A percentile compares a stretch with the other conserved stretches of the same genome.
phyloP scores from a whole-genome alignment of 2,329 filamentous ascomycete species.

The Ophiostoma montium region DNA sequence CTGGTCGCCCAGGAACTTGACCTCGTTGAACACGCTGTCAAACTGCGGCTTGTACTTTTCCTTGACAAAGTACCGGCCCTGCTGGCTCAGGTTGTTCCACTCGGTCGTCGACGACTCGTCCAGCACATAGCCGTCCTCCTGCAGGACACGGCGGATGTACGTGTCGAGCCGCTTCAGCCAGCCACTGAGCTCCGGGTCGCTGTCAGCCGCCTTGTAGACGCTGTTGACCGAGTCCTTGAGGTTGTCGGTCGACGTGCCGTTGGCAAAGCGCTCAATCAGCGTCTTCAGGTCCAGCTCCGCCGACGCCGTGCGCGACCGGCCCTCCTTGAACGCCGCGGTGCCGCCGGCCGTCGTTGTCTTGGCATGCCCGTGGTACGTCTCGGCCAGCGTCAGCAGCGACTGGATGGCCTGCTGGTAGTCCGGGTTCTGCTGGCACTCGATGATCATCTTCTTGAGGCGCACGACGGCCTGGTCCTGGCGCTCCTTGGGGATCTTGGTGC shows the following conservation, averaged over 20 bases:
- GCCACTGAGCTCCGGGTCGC: constrained; percentile 68
- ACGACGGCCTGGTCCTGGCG: constrained; percentile 84
- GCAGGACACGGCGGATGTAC: constrained; percentile 70
- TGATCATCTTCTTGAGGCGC: constrained; percentile 91
- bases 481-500: constrained; percentile 79
- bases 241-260: constrained; percentile 78
- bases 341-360: constrained; percentile 50
- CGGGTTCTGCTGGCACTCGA: constrained; percentile 88
- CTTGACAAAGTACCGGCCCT: constrained; percentile 73
- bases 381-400: constrained; percentile 69
- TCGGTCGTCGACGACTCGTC: constrained; percentile 65
- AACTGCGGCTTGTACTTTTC: constrained; percentile 80
- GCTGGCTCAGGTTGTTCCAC: constrained; percentile 75
- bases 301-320: constrained; percentile 50
- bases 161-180: constrained; percentile 75
- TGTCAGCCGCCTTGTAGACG: constrained; percentile 77
- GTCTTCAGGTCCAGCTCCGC: constrained; percentile 75
- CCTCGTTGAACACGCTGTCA: constrained; percentile 72
- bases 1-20: constrained; percentile 78
- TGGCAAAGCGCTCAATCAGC: constrained; percentile 88
- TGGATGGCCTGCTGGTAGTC: constrained; percentile 90
- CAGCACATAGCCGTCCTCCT: constrained; percentile 84
- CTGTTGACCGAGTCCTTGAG: constrained; percentile 72
- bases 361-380: constrained; percentile 69
- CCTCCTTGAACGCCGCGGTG: constrained; percentile 56